Conservation (phyloP, 768 basidiomycete species). For the Tephrocybe sp. region DNA sequence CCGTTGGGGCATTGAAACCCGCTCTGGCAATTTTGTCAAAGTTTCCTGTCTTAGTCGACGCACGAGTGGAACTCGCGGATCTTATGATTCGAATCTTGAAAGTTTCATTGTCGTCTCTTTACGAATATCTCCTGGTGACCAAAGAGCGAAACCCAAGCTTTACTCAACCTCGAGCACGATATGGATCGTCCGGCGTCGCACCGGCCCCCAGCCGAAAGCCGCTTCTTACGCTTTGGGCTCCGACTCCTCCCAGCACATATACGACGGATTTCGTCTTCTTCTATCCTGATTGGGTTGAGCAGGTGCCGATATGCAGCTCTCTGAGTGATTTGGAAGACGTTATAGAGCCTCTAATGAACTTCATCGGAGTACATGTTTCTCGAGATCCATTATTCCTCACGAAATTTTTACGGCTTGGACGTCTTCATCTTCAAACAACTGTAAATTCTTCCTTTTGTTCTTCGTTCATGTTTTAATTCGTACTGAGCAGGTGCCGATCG, state of each 20-base stretch:
- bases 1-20: constrained; percentile 80
- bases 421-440: constrained; percentile 54
- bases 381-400: constrained; percentile 77
- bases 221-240: constrained; percentile 71
- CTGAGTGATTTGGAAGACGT: constrained; percentile 73
- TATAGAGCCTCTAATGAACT: constrained; percentile 75
- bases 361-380: constrained; percentile 78
- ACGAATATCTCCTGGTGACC: constrained; percentile 46
- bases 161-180: constrained; percentile 60
- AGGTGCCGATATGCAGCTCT: constrained; percentile 60
- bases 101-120: constrained; percentile 67
- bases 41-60: constrained; percentile 83
- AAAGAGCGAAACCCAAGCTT: constrained; percentile 66
- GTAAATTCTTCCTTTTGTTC: constrained; percentile 25
- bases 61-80: constrained; percentile 82
- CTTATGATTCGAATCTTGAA: constrained; percentile 76
- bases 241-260: constrained; percentile 76
- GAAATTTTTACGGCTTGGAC: constrained; percentile 78
- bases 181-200: constrained; percentile 52
- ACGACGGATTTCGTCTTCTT: constrained; percentile 85
- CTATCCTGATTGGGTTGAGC: constrained; percentile 79
- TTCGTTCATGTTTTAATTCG: neutral
- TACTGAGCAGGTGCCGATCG: constrained; percentile 38
- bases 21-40: constrained; percentile 76
- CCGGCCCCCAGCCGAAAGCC: constrained; percentile 57